A percentile compares a stretch with the other conserved stretches of the same genome.
These are phyloP conservation scores for Wickerhamomyces queroliae DNA, from an alignment of 805 yeast species.

Conservation along the genomic window DNA sequence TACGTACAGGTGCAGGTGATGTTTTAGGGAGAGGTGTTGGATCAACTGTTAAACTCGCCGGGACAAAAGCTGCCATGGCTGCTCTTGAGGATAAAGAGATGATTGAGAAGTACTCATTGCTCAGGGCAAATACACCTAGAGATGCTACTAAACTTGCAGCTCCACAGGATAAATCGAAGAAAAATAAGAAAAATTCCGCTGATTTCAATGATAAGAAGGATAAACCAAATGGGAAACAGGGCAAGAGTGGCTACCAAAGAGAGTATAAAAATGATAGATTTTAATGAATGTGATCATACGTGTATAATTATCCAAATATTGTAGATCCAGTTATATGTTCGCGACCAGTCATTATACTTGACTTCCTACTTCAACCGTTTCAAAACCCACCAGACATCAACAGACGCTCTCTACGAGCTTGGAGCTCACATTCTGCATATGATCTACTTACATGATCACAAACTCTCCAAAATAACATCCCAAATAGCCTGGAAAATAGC, in stretches of 20 bases:
- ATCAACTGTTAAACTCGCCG: slow-evolving; percentile 67
- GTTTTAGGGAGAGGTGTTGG: slow-evolving; percentile 71
- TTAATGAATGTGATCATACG: too few relatives aligned
- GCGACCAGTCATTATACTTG: background rate
- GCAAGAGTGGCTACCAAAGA: background rate
- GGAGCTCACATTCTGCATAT: too few relatives aligned
- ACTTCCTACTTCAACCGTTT: too few relatives aligned
- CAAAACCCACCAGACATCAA: too few relatives aligned
- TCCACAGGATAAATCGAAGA: background rate
- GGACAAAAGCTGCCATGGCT: slow-evolving; percentile 77
- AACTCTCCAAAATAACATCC: too few relatives aligned
- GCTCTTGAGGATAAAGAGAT: slow-evolving; percentile 56
- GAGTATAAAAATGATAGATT: background rate
- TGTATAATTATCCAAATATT: background rate
- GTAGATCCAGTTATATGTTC: background rate
- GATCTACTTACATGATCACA: too few relatives aligned
- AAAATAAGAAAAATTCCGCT: background rate
- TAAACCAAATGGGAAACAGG: too few relatives aligned
- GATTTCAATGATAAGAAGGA: background rate
- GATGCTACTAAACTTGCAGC: slow-evolving; percentile 12
- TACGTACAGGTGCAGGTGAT: slow-evolving; percentile 57
- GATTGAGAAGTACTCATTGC: slow-evolving; percentile 57
- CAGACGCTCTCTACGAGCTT: too few relatives aligned
- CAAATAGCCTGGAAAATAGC: too few relatives aligned
- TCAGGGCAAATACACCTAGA: slow-evolving; percentile 50